A percentile compares a stretch with the other conserved stretches of the same genome.
These are phyloP conservation scores for Pseudonectria foliicola DNA, from an alignment of 2,329 filamentous ascomycete genomes.

Conservation along the genomic window DNA sequence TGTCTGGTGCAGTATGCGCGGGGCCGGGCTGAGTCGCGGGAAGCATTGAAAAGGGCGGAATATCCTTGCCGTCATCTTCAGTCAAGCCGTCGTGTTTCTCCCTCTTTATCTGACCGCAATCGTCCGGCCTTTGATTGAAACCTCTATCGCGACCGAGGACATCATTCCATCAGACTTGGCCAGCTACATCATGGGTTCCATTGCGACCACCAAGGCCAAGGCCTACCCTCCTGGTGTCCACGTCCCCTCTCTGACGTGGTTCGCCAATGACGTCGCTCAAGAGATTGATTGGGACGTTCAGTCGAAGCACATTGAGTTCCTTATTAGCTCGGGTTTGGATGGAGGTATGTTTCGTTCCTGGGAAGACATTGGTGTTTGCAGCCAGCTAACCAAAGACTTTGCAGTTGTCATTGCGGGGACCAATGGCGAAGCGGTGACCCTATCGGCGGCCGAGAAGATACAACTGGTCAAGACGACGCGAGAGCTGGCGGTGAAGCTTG, in stretches of 20 bases:
- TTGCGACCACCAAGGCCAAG: constrained; percentile 19
- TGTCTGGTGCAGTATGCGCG: constrained; percentile 8
- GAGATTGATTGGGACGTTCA: constrained; percentile 51
- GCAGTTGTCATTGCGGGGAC: constrained; percentile 60
- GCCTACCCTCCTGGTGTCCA: constrained; percentile 45
- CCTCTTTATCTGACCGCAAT: background rate
- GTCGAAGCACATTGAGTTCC: constrained; percentile 44
- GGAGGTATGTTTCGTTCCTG: constrained; percentile 28
- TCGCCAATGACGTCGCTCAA: constrained; percentile 38
- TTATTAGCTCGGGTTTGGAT: constrained; percentile 46
- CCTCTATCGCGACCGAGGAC: background rate
- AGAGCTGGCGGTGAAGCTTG: constrained; percentile 48
- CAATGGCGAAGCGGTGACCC: constrained; percentile 67
- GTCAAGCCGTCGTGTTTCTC: background rate
- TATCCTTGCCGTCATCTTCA: constrained; percentile 9
- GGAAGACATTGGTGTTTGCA: accelerated
- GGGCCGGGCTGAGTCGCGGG: constrained; percentile 1
- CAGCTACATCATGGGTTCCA: constrained; percentile 22
- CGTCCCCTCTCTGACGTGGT: constrained; percentile 51
- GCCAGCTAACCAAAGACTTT: constrained; percentile 8
- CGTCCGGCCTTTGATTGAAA: constrained; percentile 2
- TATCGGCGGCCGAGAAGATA: constrained; percentile 56
- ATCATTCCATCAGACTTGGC: background rate
- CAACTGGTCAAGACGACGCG: constrained; percentile 55
- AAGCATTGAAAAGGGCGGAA: constrained; percentile 7